Conservation (phyloP, 2,329 filamentous ascomycete genomes). For the Lojkania enalia region DNA sequence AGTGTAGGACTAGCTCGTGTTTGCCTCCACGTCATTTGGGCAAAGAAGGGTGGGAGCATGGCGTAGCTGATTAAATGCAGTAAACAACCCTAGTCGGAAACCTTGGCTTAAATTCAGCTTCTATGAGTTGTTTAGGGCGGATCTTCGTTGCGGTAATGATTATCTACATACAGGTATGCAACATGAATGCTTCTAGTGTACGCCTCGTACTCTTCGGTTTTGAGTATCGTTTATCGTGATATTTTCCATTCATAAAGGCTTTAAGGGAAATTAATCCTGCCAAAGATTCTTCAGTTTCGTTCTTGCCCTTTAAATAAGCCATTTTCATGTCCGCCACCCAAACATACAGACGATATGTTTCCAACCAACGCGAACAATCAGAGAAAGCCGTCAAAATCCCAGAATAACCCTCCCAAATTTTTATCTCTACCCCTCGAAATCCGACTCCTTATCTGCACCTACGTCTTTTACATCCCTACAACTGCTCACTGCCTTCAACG, state of each 20-base stretch:
- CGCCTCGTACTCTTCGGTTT: background rate
- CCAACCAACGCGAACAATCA: background rate
- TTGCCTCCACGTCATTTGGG: background rate
- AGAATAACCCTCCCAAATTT: background rate
- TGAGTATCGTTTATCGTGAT: background rate
- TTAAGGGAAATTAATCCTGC: background rate
- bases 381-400: background rate
- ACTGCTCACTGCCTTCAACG: background rate
- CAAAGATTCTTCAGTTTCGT: background rate
- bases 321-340: too few species aligned
- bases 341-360: too few species aligned
- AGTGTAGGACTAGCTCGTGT: background rate
- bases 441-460: background rate
- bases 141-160: too few species aligned
- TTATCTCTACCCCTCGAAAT: conserved; percentile 1
- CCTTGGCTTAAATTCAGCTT: too few species aligned
- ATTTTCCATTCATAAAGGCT: background rate
- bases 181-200: background rate
- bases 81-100: too few species aligned
- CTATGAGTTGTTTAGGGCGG: too few species aligned
- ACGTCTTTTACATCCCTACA: background rate
- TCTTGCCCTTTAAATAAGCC: background rate
- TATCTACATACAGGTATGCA: too few species aligned
- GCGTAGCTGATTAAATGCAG: too few species aligned
- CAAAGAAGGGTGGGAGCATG: too few species aligned